phyloP scores from a whole-genome alignment of 257 asterid species.

The Ilex aquifolium region DNA sequence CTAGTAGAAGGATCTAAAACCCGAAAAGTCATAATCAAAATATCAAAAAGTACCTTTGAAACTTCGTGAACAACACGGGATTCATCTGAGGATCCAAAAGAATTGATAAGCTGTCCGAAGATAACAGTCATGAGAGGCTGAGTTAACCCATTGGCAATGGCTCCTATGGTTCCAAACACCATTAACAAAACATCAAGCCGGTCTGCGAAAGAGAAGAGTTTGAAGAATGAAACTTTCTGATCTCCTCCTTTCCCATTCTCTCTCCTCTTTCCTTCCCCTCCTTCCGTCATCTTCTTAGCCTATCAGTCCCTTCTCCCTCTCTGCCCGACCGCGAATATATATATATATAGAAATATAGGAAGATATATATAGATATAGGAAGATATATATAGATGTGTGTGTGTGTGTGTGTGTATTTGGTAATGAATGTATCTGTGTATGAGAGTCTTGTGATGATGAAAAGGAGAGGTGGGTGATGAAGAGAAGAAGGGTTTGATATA shows the following conservation, averaged over 20 bases:
- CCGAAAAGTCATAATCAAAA: too few relatives aligned
- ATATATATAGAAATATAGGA: background rate
- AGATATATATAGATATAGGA: too few relatives aligned
- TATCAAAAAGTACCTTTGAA: constrained; percentile 28
- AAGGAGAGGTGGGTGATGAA: too few relatives aligned
- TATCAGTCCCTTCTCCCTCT: background rate
- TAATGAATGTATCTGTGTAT: too few relatives aligned
- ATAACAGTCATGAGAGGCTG: constrained; percentile 74
- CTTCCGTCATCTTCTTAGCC: too few relatives aligned
- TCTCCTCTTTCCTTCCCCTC: background rate
- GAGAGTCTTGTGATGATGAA: too few relatives aligned
- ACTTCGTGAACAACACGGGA: constrained; percentile 39
- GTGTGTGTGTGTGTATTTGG: too few relatives aligned
- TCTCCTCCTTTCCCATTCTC: constrained; percentile 10
- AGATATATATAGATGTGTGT: too few relatives aligned
- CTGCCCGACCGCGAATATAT: background rate
- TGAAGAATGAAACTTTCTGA: constrained; percentile 38
- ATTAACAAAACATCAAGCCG: constrained; percentile 39
- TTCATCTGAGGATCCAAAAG: constrained; percentile 34
- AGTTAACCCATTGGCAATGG: constrained; percentile 49
- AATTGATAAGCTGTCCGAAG: constrained; percentile 55
- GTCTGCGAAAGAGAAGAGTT: constrained; percentile 61
- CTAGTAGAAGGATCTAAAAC: too few relatives aligned
- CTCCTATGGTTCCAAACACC: constrained; percentile 43
- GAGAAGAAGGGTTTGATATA: too few relatives aligned